Evolutionary conservation across 2,329 filamentous ascomycete genomes (phyloP).

Genomic region (Furcasterigmium sp.): DNA sequence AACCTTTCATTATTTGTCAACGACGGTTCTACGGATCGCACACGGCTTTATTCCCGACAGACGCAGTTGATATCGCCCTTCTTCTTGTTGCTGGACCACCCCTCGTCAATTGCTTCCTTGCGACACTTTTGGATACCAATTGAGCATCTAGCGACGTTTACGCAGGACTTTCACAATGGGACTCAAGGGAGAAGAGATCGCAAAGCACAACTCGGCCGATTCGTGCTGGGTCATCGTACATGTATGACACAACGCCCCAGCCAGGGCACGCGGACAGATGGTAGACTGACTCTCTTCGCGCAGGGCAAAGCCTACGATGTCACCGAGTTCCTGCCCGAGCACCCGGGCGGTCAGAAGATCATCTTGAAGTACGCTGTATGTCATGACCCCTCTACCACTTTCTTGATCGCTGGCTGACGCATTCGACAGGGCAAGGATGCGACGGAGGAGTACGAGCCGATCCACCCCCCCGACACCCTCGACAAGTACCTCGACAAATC

Average conservation of each 20-base stretch:
- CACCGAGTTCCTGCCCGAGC: slow-evolving; percentile 86
- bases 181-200: slow-evolving; percentile 47
- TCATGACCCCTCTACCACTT: background rate
- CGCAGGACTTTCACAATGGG: slow-evolving; percentile 35
- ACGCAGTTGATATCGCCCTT: too few relatives aligned
- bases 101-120: too few relatives aligned
- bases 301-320: slow-evolving; percentile 82
- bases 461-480: slow-evolving; percentile 82
- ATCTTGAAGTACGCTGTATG: slow-evolving; percentile 86
- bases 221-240: slow-evolving; percentile 93
- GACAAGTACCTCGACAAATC: slow-evolving; percentile 76
- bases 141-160: background rate
- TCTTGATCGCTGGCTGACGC: background rate
- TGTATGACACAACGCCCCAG: slow-evolving; percentile 27
- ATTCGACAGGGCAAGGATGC: slow-evolving; percentile 71
- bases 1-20: background rate
- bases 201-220: slow-evolving; percentile 71
- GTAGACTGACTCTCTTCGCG: slow-evolving; percentile 9
- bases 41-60: too few relatives aligned
- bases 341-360: slow-evolving; percentile 85
- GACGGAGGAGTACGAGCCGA: slow-evolving; percentile 85
- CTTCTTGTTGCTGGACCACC: too few relatives aligned
- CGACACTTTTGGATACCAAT: too few relatives aligned
- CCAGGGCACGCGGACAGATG: too few relatives aligned
- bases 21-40: background rate